Percentiles rank a stretch among this genome's conserved stretches.
Conservation (phyloP, 225 moss, liverwort and hornwort species). For the Pleurozium schreberi region DNA sequence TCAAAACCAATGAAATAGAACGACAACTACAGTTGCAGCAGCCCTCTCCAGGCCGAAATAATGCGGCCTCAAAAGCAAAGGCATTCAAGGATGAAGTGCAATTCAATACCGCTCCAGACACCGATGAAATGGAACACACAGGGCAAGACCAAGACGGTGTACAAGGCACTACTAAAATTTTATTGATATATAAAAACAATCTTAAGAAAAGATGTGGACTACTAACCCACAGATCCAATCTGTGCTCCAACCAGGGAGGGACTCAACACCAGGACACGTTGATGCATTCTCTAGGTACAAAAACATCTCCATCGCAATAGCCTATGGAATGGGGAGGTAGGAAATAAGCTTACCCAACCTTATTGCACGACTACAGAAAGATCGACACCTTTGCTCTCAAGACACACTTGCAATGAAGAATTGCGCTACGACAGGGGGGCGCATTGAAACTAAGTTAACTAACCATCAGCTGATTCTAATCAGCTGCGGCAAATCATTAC, state of each 20-base stretch:
- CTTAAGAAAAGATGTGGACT: slow-evolving; percentile 28
- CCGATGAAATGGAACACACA: not conserved
- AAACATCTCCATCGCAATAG: slow-evolving; percentile 44
- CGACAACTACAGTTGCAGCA: not conserved
- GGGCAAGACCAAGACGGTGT: not conserved
- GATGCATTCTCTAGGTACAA: slow-evolving; percentile 15
- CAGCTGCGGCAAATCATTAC: slow-evolving; percentile 38
- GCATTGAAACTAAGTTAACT: not conserved
- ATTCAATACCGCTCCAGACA: not conserved
- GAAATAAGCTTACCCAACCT: slow-evolving; percentile 10
- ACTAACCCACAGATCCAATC: not conserved
- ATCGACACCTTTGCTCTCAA: slow-evolving; percentile 17
- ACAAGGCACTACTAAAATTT: slow-evolving; percentile 23
- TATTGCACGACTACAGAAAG: slow-evolving; percentile 22
- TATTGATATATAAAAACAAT: slow-evolving; percentile 34
- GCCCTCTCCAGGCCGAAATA: not conserved
- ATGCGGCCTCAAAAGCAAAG: not conserved
- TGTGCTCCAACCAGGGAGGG: slow-evolving; percentile 11
- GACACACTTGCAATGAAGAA: slow-evolving; percentile 36
- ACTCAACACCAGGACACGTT: slow-evolving; percentile 7
- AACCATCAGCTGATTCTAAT: slow-evolving; percentile 20
- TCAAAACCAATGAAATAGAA: not conserved
- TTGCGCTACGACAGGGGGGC: slow-evolving; percentile 6
- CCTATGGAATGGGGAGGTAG: slow-evolving; percentile 28
- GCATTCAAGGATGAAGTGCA: not conserved